Base-by-base conservation (phyloP, 1,284 basidiomycete genomes). In the Tylopilus sp. region DNA sequence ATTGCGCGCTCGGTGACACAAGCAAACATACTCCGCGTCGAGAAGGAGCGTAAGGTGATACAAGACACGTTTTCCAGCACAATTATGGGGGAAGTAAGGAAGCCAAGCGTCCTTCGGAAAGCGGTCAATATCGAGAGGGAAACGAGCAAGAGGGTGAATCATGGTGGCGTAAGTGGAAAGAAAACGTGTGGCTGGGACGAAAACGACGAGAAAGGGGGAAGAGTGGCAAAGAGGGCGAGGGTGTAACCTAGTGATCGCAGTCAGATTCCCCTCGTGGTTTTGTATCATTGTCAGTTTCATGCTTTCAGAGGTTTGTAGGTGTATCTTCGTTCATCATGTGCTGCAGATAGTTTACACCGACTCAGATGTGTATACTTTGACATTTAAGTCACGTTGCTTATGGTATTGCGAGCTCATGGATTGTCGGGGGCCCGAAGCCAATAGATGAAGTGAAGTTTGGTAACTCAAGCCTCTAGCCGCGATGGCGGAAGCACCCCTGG, bases 1-100 rank as follows among this genome's bases (percentile, higher is more conserved):
- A 46, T 64, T 16, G 66, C 66, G 12, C 57, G 65, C n/a, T 56
- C 59, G 4, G 63, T 64, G 26, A 65, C 63, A 28, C 64, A 51
- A 36, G 63, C 59, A 3, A 55, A 63, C 30, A 51, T 58, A 26
- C 46, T 68, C n/a, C 55, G 53, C 13, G 33, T 45, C 13, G 66
- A 68, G 39, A 51, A 59, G 31, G 63, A 64, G 43, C 49, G 61
- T 33, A 55, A 60, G 38, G 42, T 50, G 13, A 59, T 59, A 41
- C 55, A 44, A 34, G 48, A 61, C 29, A 37, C 48, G 12, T 52
- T 46, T 41, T 46, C 44, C 16, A 41, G 19, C 34, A 44, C 49
- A 3, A 34, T 41, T 2, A n/a, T 13, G 6, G 40, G 31, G 4
- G 44, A 51, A 26, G 41, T 41, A 21, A 58, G 47, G 48, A 64